Conservation (phyloP, 2,329 filamentous ascomycete genomes). For the Fusarium sp. region DNA sequence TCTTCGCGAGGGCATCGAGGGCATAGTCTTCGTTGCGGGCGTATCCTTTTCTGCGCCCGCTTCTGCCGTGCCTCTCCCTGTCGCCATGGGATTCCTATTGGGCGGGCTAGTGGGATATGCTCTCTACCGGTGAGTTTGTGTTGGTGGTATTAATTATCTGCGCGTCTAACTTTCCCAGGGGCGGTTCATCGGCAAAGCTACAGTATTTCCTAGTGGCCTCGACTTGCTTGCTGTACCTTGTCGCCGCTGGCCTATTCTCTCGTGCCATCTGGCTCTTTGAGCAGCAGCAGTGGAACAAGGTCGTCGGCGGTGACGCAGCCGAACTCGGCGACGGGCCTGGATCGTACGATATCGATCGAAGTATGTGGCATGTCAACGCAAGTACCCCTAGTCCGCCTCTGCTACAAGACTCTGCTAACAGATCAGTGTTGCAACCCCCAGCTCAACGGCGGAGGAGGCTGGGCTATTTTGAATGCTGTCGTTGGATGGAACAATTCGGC, state of each 20-base stretch:
- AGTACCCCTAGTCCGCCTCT: slow-evolving; percentile 47
- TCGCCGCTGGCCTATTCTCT: slow-evolving; percentile 85
- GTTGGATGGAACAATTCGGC: slow-evolving; percentile 90
- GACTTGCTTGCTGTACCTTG: slow-evolving; percentile 85
- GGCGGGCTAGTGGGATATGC: slow-evolving; percentile 76
- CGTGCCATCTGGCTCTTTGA: slow-evolving; percentile 81
- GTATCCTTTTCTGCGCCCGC: slow-evolving; percentile 82
- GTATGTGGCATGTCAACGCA: slow-evolving; percentile 86
- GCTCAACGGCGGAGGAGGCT: slow-evolving; percentile 78
- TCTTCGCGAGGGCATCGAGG: slow-evolving; percentile 85
- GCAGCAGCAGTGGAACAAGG: slow-evolving; percentile 73
- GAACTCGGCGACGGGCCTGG: slow-evolving; percentile 71
- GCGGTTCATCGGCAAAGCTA: slow-evolving; percentile 56
- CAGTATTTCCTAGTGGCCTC: slow-evolving; percentile 85
- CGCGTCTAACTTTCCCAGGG: slow-evolving; percentile 45
- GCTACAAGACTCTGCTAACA: not conserved
- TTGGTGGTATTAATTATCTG: too few relatives aligned
- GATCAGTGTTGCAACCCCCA: slow-evolving; percentile 80
- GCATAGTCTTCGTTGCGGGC: slow-evolving; percentile 87
- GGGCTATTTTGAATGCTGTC: slow-evolving; percentile 88
- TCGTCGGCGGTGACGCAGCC: slow-evolving; percentile 68
- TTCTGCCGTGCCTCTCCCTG: slow-evolving; percentile 79
- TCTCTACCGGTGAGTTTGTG: slow-evolving; percentile 74
- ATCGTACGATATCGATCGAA: slow-evolving; percentile 81
- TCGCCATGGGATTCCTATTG: slow-evolving; percentile 75